Base-by-base conservation (phyloP, 352 stramenopile species). In the Phytophthora macrochlamydospora region DNA sequence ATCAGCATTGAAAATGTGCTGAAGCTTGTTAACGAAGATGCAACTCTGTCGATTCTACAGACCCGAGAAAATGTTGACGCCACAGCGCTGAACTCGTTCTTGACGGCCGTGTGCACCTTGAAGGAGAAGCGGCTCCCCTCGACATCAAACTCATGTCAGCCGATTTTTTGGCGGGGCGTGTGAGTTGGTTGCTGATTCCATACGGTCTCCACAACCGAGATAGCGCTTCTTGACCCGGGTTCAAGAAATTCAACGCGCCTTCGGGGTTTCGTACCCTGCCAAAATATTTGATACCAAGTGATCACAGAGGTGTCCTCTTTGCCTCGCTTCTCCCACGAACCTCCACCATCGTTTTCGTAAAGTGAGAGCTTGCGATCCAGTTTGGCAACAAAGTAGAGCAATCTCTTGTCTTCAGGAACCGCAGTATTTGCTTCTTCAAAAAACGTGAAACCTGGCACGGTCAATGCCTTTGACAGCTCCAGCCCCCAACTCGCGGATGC, bases 391-490 rank as follows among this genome's bases (percentile, higher is more conserved):
- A 55, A 68, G n/a, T 65, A 68, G 54, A 2, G 63, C 7, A 72
- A 37, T n/a, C 48, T 55, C 24, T 64, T 49, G 7, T 56, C 42
- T 24, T 2, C 5, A 3, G 37, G 38, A 13, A 58, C 43, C 2
- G 30, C 38, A 29, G n/a, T 29, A 37, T 65, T 72, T 12, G 53
- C 58, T 33, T 37, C 52, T 18, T 60, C 18, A 8, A 14, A 68
- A 33, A 2, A 46, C 43, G 38, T 48, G 24, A 49, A 68, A 62
- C 18, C 54, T 48, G 5, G 55, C 50, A 7, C 59, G 59, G 7
- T 72, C 65, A 18, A 67, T 45, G 8, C 65, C 58, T 50, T 72
- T 68, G 18, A 72, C 29, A 14, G 53, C 59, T 6, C 50, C 53
- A 14, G 51, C 48, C 0, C 58, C 65, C 29, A 68, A 40, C 7